Base-by-base conservation (phyloP, 306 rosid genomes). In the Neltuma alba region DNA sequence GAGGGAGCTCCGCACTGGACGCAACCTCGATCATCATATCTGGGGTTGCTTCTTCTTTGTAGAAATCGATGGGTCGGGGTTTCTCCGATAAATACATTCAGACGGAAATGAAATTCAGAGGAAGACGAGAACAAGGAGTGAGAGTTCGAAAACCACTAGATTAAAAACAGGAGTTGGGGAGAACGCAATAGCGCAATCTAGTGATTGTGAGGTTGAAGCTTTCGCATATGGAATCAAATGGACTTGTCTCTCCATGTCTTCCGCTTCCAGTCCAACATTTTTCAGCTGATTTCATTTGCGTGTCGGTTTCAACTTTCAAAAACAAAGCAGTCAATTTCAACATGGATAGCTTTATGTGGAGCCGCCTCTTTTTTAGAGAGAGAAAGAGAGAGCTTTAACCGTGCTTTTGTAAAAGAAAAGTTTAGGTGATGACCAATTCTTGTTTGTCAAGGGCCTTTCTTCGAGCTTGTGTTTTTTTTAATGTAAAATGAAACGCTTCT, bases 11-110 rank as follows among this genome's bases (percentile, higher is more conserved):
- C 16, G 75, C 85, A 78, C 80, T 84, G 20, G 94, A 47, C 11
- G 85, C 92, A 0, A 91, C 92, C 78, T 93, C 98, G 34, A 93
- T 88, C 87, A 93, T 89, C 94, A 90, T 84, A 63, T 92, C 94
- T 20, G 93, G 85, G 38, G 76, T 25, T 6, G 70, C 82, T 79
- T 86, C 93, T 66, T 87, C 91, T 47, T 92, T 92, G 92, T 89
- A 89, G 83, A 91, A 90, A 76, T 88, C 89, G 25, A 92, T 86
- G 13, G 96, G 87, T 7, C 91, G 93, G 6, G 97, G 94, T 74
- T 94, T 91, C 52, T 91, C 94, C 0, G 97, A 83, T 80, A 89
- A 33, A 79, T 92, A 94, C 97, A 94, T 94, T 50, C 33, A 20
- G 45, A 50, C 21, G 28, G 76, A 47, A 34, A 64, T 2, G 21